Base-by-base conservation (phyloP, 2,329 filamentous ascomycete genomes). In the Fusarium transvaalense region DNA sequence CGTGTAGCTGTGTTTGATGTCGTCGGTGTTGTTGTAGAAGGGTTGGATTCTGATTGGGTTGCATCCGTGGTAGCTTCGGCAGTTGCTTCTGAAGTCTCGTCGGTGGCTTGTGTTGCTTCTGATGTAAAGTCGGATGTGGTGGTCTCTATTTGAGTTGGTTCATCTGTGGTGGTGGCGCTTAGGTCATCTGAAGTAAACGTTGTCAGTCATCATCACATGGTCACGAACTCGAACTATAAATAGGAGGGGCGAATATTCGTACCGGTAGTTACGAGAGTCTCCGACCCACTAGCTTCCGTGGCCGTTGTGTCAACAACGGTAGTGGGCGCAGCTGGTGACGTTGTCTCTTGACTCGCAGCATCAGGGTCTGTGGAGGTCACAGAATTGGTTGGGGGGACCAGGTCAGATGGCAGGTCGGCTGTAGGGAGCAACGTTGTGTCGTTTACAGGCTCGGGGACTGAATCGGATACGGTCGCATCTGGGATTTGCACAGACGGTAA, bases 191-290 rank as follows among this genome's bases (percentile, higher is more conserved):
- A 39, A 68, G 59, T 41, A 52, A 53, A 43, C 47, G 25, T 56
- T 43, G 48, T 59, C 43, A 62, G 66, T 71, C 34, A 70, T 71
- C 34, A 70, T 57, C 58, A 64, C 45, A 56, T 64, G 61, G 57
- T 41, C 42, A 46, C 43, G 19, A 71, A 60, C 45, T 54, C 43
- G 53, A 66, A 46, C 42, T 63, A 55, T 38, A 57, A 59, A 59
- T 61, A 58, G 56, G 46, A 57, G 34, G 56, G 35, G 61, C 54
- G 23, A 66, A 57, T 52, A 63, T 53, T 61, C 72, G 53, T 74
- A 74, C 72, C 62, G 52, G 59, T 63, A 34, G 71, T 73, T 53
- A 62, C 59, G 23, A 56, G 64, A 48, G 70, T 74, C 23, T 53
- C 55, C 17, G 71, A 63, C 51, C 60, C 71, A 67, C 58, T 64